Conservation (phyloP, 75 land plant genomes). For the Pinus albicaulis region DNA sequence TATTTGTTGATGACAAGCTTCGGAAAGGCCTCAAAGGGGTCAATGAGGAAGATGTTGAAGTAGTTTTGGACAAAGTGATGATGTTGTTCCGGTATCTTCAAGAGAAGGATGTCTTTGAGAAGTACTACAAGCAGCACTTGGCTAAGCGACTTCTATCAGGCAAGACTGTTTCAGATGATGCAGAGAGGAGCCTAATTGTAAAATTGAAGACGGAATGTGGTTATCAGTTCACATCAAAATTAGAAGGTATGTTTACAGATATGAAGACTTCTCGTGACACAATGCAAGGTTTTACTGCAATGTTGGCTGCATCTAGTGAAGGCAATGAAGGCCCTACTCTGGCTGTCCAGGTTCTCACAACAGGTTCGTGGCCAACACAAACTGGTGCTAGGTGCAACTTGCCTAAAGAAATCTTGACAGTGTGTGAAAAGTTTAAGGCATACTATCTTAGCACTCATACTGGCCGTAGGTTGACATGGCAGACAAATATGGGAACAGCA, state of each 20-base stretch:
- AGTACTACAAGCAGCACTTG: conserved; percentile 95
- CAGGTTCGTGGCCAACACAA: conserved; percentile 98
- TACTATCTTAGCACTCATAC: conserved; percentile 94
- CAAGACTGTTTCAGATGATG: conserved; percentile 96
- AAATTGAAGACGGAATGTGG: conserved; percentile 99
- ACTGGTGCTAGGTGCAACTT: conserved; percentile 79
- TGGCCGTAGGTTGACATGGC: conserved; percentile 94
- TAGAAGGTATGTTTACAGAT: conserved; percentile 99
- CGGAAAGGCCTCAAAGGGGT: conserved; percentile 90
- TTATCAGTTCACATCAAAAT: conserved; percentile 96
- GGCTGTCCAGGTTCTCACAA: conserved; percentile 90
- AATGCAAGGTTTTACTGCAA: conserved; percentile 84
- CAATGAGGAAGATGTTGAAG: conserved; percentile 93
- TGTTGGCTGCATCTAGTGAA: conserved; percentile 29
- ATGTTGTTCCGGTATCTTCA: conserved; percentile 95
- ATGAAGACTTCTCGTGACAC: conserved; percentile 98
- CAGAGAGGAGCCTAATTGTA: conserved; percentile 90
- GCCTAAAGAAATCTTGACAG: conserved; percentile 73
- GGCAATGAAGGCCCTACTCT: conserved; percentile 66
- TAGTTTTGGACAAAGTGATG: conserved; percentile 95
- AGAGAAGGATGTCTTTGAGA: conserved; percentile 98
- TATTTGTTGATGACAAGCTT: conserved; percentile 96
- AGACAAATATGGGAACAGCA: conserved; percentile 96
- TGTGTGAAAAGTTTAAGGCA: conserved; percentile 81
- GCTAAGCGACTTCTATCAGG: conserved; percentile 97